Evolutionary conservation across 2,329 filamentous ascomycete species (phyloP).

Genomic region (Verticillium nonalfalfae): DNA sequence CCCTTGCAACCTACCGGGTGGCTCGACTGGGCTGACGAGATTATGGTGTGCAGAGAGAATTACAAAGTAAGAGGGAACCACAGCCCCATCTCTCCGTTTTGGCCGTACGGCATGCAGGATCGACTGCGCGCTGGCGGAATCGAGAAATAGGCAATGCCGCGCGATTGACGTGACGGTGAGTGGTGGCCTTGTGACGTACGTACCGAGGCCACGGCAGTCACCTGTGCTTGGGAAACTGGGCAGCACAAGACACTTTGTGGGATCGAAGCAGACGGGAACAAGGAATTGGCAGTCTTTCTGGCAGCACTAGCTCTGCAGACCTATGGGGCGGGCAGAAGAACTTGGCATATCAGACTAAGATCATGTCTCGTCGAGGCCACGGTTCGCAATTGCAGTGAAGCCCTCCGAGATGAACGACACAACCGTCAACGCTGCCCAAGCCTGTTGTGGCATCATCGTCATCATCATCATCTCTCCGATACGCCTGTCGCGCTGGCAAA

Average conservation of each 20-base stretch:
- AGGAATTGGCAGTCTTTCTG: not conserved
- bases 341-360: not conserved
- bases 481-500: too few relatives aligned
- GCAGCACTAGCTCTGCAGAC: not conserved
- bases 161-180: not conserved
- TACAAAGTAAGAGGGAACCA: not conserved
- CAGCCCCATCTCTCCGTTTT: not conserved
- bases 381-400: not conserved
- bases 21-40: not conserved
- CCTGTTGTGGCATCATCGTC: too few relatives aligned
- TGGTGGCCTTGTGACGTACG: not conserved
- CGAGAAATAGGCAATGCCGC: not conserved
- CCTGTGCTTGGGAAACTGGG: not conserved
- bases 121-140: not conserved
- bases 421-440: too few relatives aligned
- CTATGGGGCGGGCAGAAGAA: not conserved
- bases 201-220: not conserved
- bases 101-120: not conserved
- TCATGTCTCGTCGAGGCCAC: not conserved
- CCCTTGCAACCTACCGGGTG: not conserved
- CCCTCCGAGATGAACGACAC: too few relatives aligned
- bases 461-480: too few relatives aligned
- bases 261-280: too few relatives aligned
- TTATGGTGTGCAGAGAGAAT: not conserved
- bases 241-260: not conserved